These are phyloP conservation scores for Psidium friedrichsthalianum DNA, from an alignment of 345 rosid species.

Conservation along the genomic window DNA sequence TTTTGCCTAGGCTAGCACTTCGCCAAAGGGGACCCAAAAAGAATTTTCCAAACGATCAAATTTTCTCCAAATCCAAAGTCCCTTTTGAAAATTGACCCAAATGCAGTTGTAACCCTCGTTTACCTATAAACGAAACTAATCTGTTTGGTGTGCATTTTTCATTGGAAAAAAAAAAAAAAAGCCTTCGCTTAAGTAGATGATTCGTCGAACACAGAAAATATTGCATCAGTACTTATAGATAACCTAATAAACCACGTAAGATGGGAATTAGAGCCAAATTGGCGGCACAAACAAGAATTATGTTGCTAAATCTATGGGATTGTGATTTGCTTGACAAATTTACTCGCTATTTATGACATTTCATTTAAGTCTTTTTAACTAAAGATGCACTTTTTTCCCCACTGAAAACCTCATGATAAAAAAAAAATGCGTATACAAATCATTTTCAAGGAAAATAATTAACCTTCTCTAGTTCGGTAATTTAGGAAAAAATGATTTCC, in stretches of 20 bases:
- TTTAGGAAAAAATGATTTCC: not conserved
- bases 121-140: not conserved
- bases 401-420: rapidly evolving
- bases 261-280: not conserved
- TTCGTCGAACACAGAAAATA: not conserved
- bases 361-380: not conserved
- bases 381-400: not conserved
- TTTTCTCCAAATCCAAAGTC: too few relatives aligned
- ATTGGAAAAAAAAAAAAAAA: not conserved
- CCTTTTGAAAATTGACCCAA: too few relatives aligned
- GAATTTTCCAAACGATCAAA: too few relatives aligned
- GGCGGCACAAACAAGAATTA: not conserved
- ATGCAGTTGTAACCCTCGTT: too few relatives aligned
- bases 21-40: too few relatives aligned
- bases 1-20: too few relatives aligned
- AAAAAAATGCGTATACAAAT: not conserved
- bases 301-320: not conserved
- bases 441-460: not conserved
- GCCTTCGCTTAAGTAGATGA: not conserved
- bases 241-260: not conserved
- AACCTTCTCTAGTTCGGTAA: not conserved
- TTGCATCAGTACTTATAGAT: not conserved
- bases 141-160: not conserved
- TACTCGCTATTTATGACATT: not conserved
- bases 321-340: not conserved